Conservation (phyloP, 176 grass and related monocot genomes). For the Saccharum officinarum region DNA sequence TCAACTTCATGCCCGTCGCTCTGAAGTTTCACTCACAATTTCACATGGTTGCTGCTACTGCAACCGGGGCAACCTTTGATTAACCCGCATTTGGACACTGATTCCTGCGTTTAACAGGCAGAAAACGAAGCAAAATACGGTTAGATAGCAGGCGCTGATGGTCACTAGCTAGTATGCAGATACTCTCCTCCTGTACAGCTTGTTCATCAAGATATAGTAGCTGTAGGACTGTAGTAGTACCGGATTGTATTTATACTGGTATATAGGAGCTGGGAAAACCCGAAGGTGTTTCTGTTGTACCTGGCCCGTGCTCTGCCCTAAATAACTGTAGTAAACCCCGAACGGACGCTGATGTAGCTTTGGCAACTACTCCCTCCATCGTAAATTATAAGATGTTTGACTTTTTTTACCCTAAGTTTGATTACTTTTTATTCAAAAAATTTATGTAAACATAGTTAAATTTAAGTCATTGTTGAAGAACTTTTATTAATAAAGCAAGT, state of each 20-base stretch:
- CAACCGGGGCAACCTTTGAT: slow-evolving; percentile 9
- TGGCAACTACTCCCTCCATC: too few relatives aligned
- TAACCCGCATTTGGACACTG: slow-evolving; percentile 3
- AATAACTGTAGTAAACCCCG: background rate
- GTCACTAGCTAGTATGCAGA: slow-evolving; percentile 2
- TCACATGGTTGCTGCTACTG: slow-evolving; percentile 8
- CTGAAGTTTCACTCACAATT: slow-evolving; percentile 19
- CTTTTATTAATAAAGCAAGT: too few relatives aligned
- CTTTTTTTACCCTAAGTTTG: too few relatives aligned
- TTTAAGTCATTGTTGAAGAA: too few relatives aligned
- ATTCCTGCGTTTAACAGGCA: background rate
- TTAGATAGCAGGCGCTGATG: background rate
- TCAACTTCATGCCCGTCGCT: background rate
- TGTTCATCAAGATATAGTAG: background rate
- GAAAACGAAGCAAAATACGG: background rate
- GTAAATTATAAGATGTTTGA: too few relatives aligned
- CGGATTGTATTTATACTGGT: slow-evolving; percentile 19
- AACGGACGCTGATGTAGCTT: slow-evolving; percentile 9
- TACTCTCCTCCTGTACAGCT: slow-evolving; percentile 38
- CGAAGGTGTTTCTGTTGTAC: slow-evolving; percentile 30
- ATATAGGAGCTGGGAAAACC: background rate
- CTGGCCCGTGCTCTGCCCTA: background rate
- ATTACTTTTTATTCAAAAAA: too few relatives aligned
- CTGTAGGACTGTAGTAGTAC: background rate
- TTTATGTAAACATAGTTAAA: too few relatives aligned